Base-by-base conservation (phyloP, 305 asterid species). In the Rubia occidens region DNA sequence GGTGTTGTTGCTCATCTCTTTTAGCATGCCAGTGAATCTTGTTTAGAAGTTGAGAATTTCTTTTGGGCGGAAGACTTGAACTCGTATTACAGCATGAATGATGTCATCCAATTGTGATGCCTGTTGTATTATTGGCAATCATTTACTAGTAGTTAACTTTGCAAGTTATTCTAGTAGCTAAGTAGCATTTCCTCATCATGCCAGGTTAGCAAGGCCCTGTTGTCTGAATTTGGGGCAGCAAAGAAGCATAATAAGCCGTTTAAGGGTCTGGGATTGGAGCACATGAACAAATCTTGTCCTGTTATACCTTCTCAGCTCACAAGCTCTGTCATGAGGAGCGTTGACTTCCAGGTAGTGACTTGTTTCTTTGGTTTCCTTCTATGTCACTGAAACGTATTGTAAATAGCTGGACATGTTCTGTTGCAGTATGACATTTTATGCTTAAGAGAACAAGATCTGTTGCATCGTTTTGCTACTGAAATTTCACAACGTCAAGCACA, bases 121-220 rank as follows among this genome's bases (percentile, higher is more conserved):
- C 9, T 32, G 2, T 66, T 7, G n/a, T 35, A 29, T 45, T 56
- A 44, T 43, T 56, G 67, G 29, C 24, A 24, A 24, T 20, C 13
- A 43, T 44, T 26, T 60, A 58, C 59, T 24, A 24, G 24, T 43
- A 11, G 9, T 61, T 74, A 45, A 51, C 39, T 24, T 56, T 74
- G 49, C 11, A 32, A 21, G 44, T 35, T 39, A 47, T 20, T 24
- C 24, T 11, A 45, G 45, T 40, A 40, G 39, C 76, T 60, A 24
- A 68, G 13, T 17, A n/a, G 24, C 13, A 61, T 49, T 70, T 63
- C 53, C 11, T 55, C 65, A 39, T 69, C n/a, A 45, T 44, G 77
- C 72, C 94, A 95, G 98, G 94, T 95, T 17, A 95, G 99, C 83
- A 95, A 95, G 88, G 94, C 96, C 54, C 85, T 95, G 60, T 77